Percentiles rank a stretch among this genome's conserved stretches.
phyloP scores from a whole-genome alignment of 2,329 filamentous ascomycete species.

The Lasiodiplodia gonubiensis region DNA sequence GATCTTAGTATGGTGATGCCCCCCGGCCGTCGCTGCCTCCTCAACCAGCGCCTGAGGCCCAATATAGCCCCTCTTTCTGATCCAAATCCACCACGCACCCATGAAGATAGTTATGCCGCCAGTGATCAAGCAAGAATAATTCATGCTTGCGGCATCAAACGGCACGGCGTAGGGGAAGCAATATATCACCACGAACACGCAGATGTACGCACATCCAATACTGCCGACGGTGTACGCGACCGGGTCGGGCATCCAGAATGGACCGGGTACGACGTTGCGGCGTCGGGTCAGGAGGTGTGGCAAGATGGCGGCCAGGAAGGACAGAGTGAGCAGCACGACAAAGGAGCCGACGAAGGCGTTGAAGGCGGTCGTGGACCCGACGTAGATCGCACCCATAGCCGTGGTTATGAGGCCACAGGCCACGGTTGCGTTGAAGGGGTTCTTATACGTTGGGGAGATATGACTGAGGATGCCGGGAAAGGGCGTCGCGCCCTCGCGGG shows the following conservation, averaged over 20 bases:
- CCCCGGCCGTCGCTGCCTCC: not conserved
- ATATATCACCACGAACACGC: conserved; percentile 67
- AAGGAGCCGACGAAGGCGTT: conserved; percentile 68
- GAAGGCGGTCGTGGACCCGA: conserved; percentile 71
- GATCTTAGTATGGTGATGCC: not conserved
- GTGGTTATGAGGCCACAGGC: conserved; percentile 58
- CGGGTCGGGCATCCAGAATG: conserved; percentile 60
- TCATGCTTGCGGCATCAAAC: conserved; percentile 57
- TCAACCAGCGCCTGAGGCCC: conserved; percentile 17
- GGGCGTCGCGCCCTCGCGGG: conserved; percentile 63
- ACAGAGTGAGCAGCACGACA: conserved; percentile 60
- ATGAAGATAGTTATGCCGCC: conserved; percentile 60
- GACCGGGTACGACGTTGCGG: conserved; percentile 58
- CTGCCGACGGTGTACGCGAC: conserved; percentile 44
- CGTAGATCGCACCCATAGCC: conserved; percentile 67
- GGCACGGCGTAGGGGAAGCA: conserved; percentile 60
- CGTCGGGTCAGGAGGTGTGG: conserved; percentile 50
- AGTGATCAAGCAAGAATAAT: conserved; percentile 60
- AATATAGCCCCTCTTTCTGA: conserved; percentile 17
- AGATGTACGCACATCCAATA: conserved; percentile 62
- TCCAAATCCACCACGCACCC: conserved; percentile 49
- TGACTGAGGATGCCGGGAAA: conserved; percentile 55
- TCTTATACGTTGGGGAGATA: conserved; percentile 55
- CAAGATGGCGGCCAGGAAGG: conserved; percentile 68
- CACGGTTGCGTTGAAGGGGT: conserved; percentile 63